Evolutionary conservation across 169 alveolate species (phyloP).

Genomic region (Eimeria acervulina): DNA sequence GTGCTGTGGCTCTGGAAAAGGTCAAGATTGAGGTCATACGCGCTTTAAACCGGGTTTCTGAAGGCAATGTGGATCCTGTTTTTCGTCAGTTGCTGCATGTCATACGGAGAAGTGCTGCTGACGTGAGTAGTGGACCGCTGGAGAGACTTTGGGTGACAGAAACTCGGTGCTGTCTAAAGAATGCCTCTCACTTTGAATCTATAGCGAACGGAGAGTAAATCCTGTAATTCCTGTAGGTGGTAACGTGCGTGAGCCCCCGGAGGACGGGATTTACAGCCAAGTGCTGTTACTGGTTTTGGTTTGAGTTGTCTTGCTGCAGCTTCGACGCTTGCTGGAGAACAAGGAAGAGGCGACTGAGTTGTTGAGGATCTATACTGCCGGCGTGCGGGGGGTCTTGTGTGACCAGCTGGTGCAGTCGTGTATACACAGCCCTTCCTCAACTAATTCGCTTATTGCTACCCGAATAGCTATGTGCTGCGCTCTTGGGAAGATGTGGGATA

Average conservation of each 20-base stretch:
- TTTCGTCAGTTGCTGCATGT: conserved; percentile 64
- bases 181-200: background rate
- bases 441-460: conserved; percentile 76
- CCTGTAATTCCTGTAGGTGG: background rate
- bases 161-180: background rate
- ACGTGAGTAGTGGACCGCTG: conserved; percentile 20
- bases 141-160: background rate
- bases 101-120: conserved; percentile 26
- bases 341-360: background rate
- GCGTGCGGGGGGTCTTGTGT: conserved; percentile 53
- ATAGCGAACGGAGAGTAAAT: background rate
- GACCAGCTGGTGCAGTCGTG: conserved; percentile 64
- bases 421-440: conserved; percentile 46
- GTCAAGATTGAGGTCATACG: conserved; percentile 41
- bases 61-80: conserved; percentile 72
- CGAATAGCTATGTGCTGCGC: conserved; percentile 81
- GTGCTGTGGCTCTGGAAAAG: background rate
- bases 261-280: background rate
- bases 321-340: background rate
- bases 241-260: background rate
- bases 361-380: background rate
- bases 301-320: conserved; percentile 1
- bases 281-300: background rate
- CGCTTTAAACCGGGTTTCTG: conserved; percentile 77
- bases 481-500: conserved; percentile 57